These are phyloP conservation scores for Lasiodiplodia sp. DNA, from an alignment of 2,329 filamentous ascomycete genomes.

Conservation along the genomic window DNA sequence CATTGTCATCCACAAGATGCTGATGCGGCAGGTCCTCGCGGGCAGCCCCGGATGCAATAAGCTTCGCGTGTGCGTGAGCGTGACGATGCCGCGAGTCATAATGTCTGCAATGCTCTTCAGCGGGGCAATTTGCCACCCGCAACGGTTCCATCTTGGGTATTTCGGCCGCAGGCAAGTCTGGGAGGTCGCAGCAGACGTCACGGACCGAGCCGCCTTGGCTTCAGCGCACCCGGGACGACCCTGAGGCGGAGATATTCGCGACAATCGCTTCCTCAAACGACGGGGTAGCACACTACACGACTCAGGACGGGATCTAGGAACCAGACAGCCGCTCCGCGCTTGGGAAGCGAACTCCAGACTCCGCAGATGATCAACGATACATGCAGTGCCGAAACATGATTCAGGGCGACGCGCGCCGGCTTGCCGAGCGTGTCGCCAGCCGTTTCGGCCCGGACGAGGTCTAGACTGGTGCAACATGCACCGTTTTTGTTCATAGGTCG, in stretches of 20 bases:
- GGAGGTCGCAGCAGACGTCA: constrained; percentile 15
- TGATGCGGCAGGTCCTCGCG: too few species aligned
- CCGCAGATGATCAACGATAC: constrained; percentile 11
- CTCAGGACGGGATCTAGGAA: constrained; percentile 14
- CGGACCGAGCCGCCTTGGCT: constrained; percentile 24
- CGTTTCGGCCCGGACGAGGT: constrained; percentile 11
- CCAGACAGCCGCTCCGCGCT: not conserved
- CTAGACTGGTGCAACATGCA: not conserved
- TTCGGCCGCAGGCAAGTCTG: constrained; percentile 1
- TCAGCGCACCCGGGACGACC: constrained; percentile 9
- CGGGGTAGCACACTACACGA: constrained; percentile 12
- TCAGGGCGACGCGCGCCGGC: constrained; percentile 4
- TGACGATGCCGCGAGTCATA: not conserved
- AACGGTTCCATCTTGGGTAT: constrained; percentile 9
- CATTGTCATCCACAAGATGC: too few species aligned
- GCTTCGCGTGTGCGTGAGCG: too few species aligned
- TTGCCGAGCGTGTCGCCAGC: not conserved
- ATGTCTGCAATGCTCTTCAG: not conserved
- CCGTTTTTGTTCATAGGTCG: not conserved
- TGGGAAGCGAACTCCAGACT: not conserved
- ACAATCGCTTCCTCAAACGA: constrained; percentile 24
- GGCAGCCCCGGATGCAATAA: too few species aligned
- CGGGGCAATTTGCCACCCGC: constrained; percentile 17
- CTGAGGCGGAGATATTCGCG: constrained; percentile 15
- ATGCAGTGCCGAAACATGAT: constrained; percentile 18